Evolutionary conservation across 1,139 yeast species (phyloP).

Genomic region (Barnettozyma hawaiiensis): DNA sequence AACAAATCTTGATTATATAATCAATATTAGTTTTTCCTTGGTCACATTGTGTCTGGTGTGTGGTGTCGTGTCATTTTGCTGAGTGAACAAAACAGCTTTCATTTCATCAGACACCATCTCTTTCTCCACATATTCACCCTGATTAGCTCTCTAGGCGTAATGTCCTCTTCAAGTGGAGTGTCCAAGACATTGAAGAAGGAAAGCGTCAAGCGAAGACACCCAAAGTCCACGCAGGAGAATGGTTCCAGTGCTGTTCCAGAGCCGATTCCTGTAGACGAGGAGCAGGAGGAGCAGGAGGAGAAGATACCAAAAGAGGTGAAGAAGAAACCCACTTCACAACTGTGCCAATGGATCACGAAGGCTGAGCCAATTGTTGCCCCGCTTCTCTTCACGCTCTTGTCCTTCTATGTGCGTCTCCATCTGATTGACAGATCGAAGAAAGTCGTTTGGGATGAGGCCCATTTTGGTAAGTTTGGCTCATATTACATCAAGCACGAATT

Average conservation of each 20-base stretch:
- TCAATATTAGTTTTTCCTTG: no score
- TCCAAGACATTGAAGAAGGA: not conserved
- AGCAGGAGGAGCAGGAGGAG: not conserved
- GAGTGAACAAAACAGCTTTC: no score
- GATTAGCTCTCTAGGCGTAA: not conserved
- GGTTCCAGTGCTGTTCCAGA: not conserved
- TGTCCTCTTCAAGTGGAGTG: not conserved
- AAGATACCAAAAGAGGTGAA: not conserved
- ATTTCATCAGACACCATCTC: no score
- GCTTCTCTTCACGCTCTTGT: constrained; percentile 47
- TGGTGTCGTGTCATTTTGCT: no score
- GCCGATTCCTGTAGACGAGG: not conserved
- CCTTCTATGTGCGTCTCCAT: constrained; percentile 64
- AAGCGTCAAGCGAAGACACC: not conserved
- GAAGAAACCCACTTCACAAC: not conserved
- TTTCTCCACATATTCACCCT: no score
- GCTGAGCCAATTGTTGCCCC: constrained; percentile 36
- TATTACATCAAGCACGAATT: constrained; percentile 59
- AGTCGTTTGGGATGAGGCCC: constrained; percentile 97
- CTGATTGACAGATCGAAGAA: constrained; percentile 54
- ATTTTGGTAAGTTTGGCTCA: constrained; percentile 60
- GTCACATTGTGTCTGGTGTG: no score
- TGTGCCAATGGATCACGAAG: not conserved
- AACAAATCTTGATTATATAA: not conserved
- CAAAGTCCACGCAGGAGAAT: not conserved